Base-by-base conservation (phyloP, 1,284 basidiomycete genomes). In the Trichosporon faecale region DNA sequence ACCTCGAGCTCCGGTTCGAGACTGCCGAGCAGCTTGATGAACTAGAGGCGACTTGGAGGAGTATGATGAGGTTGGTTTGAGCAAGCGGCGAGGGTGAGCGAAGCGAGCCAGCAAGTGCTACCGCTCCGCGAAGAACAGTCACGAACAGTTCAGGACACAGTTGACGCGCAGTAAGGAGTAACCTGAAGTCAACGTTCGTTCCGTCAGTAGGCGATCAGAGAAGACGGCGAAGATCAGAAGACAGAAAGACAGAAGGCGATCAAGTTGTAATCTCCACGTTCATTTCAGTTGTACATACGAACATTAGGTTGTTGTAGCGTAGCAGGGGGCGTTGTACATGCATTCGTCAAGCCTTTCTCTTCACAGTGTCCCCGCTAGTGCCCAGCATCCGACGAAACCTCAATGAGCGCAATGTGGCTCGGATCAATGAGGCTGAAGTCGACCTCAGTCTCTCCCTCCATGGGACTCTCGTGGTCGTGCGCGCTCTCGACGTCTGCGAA, bases 61-160 rank as follows among this genome's bases (percentile, higher is more conserved):
- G 57, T n/a, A 61, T 61, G 57, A 61, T 61, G 29, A 16, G 57
- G 27, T 31, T 61, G 57, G 57, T 61, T 5, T 31, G 16, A 61
- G 5, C 3, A 16, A 23, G 52, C 7, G 14, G 57, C 25, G 55
- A 29, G 21, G 18, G 6, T 7, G 18, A 21, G 44, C 44, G 21
- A 8, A 9, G 49, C 8, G 49, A 23, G 49, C 9, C 12, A 3
- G 25, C 5, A 23, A 18, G 23, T 27, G n/a, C 21, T 52, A 3
- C 49, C 40, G 40, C 40, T 44, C 40, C 9, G 4, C 33, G 33
- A 3, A 44, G 35, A 44, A n/a, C 40, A n/a, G 40, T n/a, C 40
- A 44, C 40, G 40, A 44, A 5, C 40, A 44, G 40, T 5, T 1
- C 0, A 44, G 40, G 40, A n/a, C 40, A 44, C 11, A 23, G 49